Evolutionary conservation across 805 yeast species (phyloP), one percentile per base, ranked within the genome.

Genomic region (Kazachstania viticola): DNA sequence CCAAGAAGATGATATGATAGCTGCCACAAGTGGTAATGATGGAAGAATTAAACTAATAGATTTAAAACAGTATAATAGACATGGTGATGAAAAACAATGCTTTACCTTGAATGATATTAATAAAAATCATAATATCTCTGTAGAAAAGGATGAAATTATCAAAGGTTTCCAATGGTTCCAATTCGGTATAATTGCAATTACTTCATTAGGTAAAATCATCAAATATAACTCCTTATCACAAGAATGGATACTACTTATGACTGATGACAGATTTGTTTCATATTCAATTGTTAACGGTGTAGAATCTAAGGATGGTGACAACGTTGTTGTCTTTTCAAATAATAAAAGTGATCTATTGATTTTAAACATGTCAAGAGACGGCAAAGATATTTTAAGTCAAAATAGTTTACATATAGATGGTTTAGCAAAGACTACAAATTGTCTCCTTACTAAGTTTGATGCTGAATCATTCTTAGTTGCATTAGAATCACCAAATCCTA

Each of bases 21-120:
- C 79, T 6, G 85, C 75, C 2, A 81, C 95, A 9, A 91, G 95
- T 26, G 98, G 98, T 23, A 93, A 94, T 25, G 98, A 91, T 57
- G 96, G 96, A 0, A 71, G 80, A 42, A 56, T 87, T 2, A 67
- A 80, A 40, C 42, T 80, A 4, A 73, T 76, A 47, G 79, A 79
- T 43, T 51, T 79, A 17, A 44, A 43, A 17, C 58, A 54, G 17
- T 33, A 36, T 1, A 17, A 36, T 5, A 58, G 66, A 38, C 31
- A 41, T 13, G 54, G 45, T 2, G 50, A 56, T 7, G 63, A 56
- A 34, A 44, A 40, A 6, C 36, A 41, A 13, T 26, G 32, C 5
- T 55, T 51, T 26, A 41, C 55, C 2, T 21, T 69, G 4, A 38
- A 48, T 2, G 55, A 58, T 4, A 65, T 75, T 5, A 36, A 54